These are phyloP conservation scores for Rhynchosporium graminicola DNA, from an alignment of 2,329 filamentous ascomycete genomes.

Conservation along the genomic window DNA sequence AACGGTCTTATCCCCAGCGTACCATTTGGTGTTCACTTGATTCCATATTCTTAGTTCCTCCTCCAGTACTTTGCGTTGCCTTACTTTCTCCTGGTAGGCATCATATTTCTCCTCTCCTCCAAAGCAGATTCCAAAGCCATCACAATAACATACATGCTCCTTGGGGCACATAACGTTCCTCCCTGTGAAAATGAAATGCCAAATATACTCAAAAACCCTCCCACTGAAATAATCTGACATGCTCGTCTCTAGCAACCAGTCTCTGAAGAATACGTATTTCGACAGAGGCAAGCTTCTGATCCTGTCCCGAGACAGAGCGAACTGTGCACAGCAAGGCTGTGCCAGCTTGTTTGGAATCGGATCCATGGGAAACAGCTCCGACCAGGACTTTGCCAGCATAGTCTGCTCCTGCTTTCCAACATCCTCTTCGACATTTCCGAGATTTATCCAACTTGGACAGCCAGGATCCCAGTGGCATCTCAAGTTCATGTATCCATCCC, in stretches of 20 bases:
- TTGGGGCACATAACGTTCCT: slow-evolving; percentile 38
- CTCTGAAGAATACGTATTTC: slow-evolving; percentile 57
- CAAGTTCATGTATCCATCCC: slow-evolving; percentile 60
- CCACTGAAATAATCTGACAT: slow-evolving; percentile 57
- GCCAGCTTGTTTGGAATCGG: slow-evolving; percentile 51
- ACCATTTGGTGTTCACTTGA: slow-evolving; percentile 11
- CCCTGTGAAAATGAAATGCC: slow-evolving; percentile 65
- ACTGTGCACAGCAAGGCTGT: slow-evolving; percentile 64
- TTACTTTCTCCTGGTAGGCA: slow-evolving; percentile 16
- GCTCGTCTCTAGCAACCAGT: slow-evolving; percentile 60
- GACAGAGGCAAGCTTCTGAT: slow-evolving; percentile 50
- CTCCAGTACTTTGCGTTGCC: slow-evolving; percentile 19
- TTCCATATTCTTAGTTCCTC: slow-evolving; percentile 19
- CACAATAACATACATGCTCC: slow-evolving; percentile 39
- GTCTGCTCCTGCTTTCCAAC: slow-evolving; percentile 45
- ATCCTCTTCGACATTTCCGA: slow-evolving; percentile 42
- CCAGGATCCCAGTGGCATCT: slow-evolving; percentile 61
- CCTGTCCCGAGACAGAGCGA: slow-evolving; percentile 57
- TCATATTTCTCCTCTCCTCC: slow-evolving; percentile 35
- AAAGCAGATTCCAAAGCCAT: slow-evolving; percentile 40
- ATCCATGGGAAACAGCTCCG: slow-evolving; percentile 32
- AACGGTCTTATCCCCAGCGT: slow-evolving; percentile 3
- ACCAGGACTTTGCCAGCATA: slow-evolving; percentile 47
- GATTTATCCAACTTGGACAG: slow-evolving; percentile 52
- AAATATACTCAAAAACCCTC: slow-evolving; percentile 64